Evolutionary conservation across 163 green algal genomes (phyloP).

Genomic region (Chloroidium sp.): DNA sequence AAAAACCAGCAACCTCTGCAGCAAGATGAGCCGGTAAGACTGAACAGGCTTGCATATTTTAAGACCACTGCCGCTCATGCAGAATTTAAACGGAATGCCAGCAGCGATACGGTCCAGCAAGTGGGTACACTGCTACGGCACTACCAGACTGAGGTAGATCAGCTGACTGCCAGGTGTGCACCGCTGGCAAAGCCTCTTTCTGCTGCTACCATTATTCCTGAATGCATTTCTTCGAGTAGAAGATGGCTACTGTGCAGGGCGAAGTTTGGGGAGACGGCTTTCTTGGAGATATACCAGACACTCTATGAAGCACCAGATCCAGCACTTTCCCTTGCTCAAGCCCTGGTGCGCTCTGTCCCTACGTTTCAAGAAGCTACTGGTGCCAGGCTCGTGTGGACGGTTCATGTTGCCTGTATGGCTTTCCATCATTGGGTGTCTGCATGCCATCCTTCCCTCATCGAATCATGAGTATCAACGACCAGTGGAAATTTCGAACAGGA

Average conservation of each 20-base stretch:
- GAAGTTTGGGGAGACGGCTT: constrained; percentile 65
- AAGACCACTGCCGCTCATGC: background rate
- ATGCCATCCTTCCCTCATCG: background rate
- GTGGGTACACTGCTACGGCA: constrained; percentile 64
- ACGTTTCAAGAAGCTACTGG: no score
- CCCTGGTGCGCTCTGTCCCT: constrained; percentile 21
- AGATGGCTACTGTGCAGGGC: constrained; percentile 17
- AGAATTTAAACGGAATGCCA: constrained; percentile 28
- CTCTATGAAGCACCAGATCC: constrained; percentile 90
- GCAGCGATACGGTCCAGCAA: constrained; percentile 17
- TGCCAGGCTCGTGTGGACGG: background rate
- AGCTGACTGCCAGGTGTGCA: constrained; percentile 35
- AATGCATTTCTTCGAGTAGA: background rate
- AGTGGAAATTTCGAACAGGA: constrained; percentile 24
- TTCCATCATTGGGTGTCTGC: no score
- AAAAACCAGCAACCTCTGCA: background rate
- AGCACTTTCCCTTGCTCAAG: constrained; percentile 45
- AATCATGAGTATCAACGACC: background rate
- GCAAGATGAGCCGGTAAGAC: background rate
- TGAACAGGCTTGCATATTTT: background rate
- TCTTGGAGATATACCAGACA: constrained; percentile 83
- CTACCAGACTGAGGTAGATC: constrained; percentile 91
- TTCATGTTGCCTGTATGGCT: no score
- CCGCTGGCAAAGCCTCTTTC: no score
- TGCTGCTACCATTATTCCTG: no score